Conservation (phyloP, 108 stramenopile genomes). For the Aurantiochytrium sp. region DNA sequence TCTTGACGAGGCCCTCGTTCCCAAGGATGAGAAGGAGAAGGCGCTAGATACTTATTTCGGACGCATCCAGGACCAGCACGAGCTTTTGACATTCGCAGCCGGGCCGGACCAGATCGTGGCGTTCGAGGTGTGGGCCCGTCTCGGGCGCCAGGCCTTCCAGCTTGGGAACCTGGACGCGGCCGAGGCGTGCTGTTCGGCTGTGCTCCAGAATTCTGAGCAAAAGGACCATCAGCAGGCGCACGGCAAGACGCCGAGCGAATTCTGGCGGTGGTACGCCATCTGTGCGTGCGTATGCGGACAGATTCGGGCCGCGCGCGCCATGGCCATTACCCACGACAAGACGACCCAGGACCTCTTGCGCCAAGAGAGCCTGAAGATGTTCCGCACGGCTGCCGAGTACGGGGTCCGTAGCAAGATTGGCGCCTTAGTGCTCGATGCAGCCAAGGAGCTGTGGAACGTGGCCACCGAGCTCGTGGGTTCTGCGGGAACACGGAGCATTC, state of each 20-base stretch:
- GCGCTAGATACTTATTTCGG: neutral
- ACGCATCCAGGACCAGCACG: neutral
- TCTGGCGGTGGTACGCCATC: conserved; percentile 50
- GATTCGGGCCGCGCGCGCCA: conserved; percentile 29
- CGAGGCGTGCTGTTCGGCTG: neutral
- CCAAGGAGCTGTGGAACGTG: conserved; percentile 47
- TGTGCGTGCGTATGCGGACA: conserved; percentile 39
- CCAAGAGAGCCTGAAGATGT: conserved; percentile 34
- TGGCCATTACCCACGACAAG: conserved; percentile 43
- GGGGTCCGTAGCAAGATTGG: conserved; percentile 10
- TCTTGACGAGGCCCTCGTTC: neutral
- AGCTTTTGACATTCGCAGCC: neutral
- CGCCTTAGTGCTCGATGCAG: conserved; percentile 36
- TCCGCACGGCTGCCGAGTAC: conserved; percentile 32
- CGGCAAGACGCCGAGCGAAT: neutral
- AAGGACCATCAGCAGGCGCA: neutral
- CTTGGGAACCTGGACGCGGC: neutral
- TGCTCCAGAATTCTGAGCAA: neutral
- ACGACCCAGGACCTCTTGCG: conserved; percentile 45
- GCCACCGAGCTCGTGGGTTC: conserved; percentile 38
- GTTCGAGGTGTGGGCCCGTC: neutral
- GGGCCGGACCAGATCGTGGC: neutral
- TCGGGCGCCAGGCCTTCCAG: neutral
- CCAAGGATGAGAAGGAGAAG: neutral
- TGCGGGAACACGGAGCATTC: conserved; percentile 27